Evolutionary conservation across 441 rosid genomes (phyloP), one percentile per base, ranked within the genome.

Genomic region (Manihot esculenta): DNA sequence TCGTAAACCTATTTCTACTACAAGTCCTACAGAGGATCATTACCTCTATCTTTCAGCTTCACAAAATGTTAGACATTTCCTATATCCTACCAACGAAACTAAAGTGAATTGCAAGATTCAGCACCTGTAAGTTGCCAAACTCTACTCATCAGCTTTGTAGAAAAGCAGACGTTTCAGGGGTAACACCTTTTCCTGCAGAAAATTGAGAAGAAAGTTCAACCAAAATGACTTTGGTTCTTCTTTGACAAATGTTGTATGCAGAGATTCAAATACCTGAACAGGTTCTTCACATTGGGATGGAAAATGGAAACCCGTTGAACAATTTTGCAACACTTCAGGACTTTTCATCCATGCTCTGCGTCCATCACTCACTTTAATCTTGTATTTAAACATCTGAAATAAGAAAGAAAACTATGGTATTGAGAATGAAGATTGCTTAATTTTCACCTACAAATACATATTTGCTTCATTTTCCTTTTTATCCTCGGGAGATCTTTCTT

Each of bases 311-410:
- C 99, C 98, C 0, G 77, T 84, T 9, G 98, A 90, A 79, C 99
- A 87, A 65, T 92, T 94, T 78, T 84, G 70, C 84, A 90, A 73
- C 73, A 64, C 66, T 72, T 94, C 96, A 11, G 99, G 97, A 74
- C 77, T 80, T 79, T 85, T 89, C 88, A 95, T 85, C 96, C 99
- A 92, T 74, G 90, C 95, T 82, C 89, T 87, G 68, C 81, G 84
- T 33, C 89, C 96, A 76, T 87, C 93, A 30, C 96, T 82, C 64
- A 86, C 87, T 86, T 86, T 90, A 44, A 92, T 85, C 77, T 85
- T 87, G 61, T 83, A 88, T 79, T 82, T 80, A 83, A 89, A 94
- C 92, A 88, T 86, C 97, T 88, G 87, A 69, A 74, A 72, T 27
- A 58, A 68, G 33, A 57, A 63, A 33, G 13, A 60, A 68, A 64